Conservation (phyloP, 2,329 filamentous ascomycete species). For the Zymoseptoria passerinii region DNA sequence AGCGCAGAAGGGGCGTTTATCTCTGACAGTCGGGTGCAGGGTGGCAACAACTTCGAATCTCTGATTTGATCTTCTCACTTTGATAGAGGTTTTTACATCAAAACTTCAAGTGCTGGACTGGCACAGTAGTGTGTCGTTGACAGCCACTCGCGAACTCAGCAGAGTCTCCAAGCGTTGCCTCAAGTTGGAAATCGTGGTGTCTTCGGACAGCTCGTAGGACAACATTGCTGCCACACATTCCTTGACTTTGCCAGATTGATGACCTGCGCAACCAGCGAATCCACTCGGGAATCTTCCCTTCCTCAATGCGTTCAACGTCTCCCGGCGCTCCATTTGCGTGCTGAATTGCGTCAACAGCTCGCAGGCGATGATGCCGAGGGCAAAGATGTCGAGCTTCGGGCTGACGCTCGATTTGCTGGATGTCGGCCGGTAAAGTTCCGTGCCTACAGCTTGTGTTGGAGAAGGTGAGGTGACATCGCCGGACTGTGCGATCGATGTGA, state of each 20-base stretch:
- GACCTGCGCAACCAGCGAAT: slow-evolving; percentile 8
- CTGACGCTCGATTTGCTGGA: slow-evolving; percentile 31
- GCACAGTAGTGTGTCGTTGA: background rate
- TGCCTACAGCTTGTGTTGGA: slow-evolving; percentile 42
- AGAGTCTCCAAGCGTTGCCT: background rate
- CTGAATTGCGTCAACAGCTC: slow-evolving; percentile 51
- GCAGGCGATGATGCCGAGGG: slow-evolving; percentile 54
- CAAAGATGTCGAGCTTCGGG: slow-evolving; percentile 52
- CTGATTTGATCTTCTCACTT: background rate
- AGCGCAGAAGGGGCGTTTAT: background rate
- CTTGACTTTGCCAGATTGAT: slow-evolving; percentile 5
- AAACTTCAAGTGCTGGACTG: slow-evolving; percentile 1
- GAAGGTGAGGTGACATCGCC: slow-evolving; percentile 4
- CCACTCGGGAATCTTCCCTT: slow-evolving; percentile 9
- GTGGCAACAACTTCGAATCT: background rate
- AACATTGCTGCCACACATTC: slow-evolving; percentile 11
- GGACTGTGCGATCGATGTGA: slow-evolving; percentile 44
- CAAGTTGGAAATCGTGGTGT: background rate
- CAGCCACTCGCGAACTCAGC: background rate
- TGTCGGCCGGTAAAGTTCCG: slow-evolving; percentile 54
- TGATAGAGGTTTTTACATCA: background rate
- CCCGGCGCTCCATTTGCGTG: slow-evolving; percentile 35
- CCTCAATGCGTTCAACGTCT: slow-evolving; percentile 29
- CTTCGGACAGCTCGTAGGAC: slow-evolving; percentile 1
- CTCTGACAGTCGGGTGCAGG: background rate